Percentiles rank a stretch among this genome's conserved stretches.
phyloP scores from a whole-genome alignment of 345 rosid species.

The Rhizophora mangle region DNA sequence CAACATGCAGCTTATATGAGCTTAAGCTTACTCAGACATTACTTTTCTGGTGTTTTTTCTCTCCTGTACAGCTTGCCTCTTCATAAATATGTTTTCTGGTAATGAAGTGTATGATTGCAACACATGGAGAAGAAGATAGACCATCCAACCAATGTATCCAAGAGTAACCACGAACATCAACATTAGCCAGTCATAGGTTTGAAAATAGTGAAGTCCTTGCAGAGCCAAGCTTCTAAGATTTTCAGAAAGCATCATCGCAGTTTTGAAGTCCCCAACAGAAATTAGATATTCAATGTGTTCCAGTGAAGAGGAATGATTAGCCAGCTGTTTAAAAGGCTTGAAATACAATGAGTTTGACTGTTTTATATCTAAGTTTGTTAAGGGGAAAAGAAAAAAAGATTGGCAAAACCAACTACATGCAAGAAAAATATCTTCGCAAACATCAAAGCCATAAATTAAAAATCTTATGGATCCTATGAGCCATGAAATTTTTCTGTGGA shows the following conservation, averaged over 20 bases:
- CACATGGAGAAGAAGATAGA: constrained; percentile 76
- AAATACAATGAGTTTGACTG: constrained; percentile 63
- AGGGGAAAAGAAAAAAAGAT: constrained; percentile 25
- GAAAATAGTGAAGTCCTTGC: constrained; percentile 88
- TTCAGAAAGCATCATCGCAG: constrained; percentile 63
- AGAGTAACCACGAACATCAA: constrained; percentile 81
- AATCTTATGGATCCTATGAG: not conserved
- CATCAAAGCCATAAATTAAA: constrained; percentile 1
- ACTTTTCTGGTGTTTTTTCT: constrained; percentile 60
- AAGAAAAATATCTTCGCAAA: not conserved
- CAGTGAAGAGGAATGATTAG: constrained; percentile 39
- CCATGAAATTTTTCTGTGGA: not conserved
- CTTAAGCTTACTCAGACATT: constrained; percentile 48
- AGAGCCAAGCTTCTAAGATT: constrained; percentile 81
- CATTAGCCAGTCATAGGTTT: constrained; percentile 95
- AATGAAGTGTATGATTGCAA: constrained; percentile 78
- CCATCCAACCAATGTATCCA: constrained; percentile 94
- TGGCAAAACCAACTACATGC: constrained; percentile 6
- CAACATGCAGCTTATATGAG: constrained; percentile 23
- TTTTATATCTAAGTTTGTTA: constrained; percentile 73
- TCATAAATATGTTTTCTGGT: constrained; percentile 42
- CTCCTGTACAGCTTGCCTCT: constrained; percentile 44
- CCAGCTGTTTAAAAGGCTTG: constrained; percentile 80
- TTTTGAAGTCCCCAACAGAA: constrained; percentile 47
- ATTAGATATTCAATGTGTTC: constrained; percentile 62